Conservation (phyloP, 2,329 filamentous ascomycete species). For the Clonostachys sp. region DNA sequence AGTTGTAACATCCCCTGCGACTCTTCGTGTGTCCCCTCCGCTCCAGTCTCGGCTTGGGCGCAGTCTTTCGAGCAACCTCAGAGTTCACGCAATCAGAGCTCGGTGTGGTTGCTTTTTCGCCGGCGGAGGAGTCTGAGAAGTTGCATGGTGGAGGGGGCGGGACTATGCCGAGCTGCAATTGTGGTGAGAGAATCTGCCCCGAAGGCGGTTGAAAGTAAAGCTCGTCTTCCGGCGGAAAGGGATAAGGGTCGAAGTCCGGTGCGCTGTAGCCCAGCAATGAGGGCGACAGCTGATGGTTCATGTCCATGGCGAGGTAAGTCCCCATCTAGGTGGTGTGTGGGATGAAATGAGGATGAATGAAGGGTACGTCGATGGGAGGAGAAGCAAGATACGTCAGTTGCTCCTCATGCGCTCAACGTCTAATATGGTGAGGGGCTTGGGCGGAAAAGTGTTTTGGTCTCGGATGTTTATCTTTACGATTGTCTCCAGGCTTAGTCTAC, state of each 20-base stretch:
- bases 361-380: too few relatives aligned
- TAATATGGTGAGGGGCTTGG: too few relatives aligned
- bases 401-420: too few relatives aligned
- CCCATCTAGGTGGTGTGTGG: too few relatives aligned
- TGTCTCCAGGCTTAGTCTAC: too few relatives aligned
- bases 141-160: too few relatives aligned
- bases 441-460: too few relatives aligned
- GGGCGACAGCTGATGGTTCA: slow-evolving; percentile 1
- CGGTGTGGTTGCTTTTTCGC: neutral
- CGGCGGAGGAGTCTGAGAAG: slow-evolving; percentile 1
- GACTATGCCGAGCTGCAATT: too few relatives aligned
- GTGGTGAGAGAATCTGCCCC: neutral
- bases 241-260: slow-evolving; percentile 1
- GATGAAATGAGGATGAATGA: too few relatives aligned
- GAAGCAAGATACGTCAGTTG: too few relatives aligned
- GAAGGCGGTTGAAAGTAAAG: neutral
- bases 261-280: neutral
- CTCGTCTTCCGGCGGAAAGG: neutral
- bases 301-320: neutral
- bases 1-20: slow-evolving; percentile 61
- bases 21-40: slow-evolving; percentile 63
- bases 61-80: slow-evolving; percentile 3
- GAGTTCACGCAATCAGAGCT: neutral
- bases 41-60: slow-evolving; percentile 36
- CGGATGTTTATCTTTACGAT: too few relatives aligned